phyloP scores from a whole-genome alignment of 1,284 basidiomycete genomes.

The Malassezia vespertilionis region DNA sequence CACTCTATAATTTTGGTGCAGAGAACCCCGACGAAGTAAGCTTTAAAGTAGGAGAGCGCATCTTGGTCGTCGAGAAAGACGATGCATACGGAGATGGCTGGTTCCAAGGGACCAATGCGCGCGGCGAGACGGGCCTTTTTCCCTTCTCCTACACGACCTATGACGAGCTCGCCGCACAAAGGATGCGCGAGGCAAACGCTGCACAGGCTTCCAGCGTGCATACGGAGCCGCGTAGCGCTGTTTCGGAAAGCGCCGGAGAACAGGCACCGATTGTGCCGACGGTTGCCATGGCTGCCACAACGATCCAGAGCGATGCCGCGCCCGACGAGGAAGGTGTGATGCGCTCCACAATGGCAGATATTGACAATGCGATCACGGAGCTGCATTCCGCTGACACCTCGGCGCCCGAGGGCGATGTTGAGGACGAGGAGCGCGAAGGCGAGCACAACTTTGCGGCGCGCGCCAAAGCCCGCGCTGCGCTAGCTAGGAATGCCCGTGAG shows the following conservation, averaged over 20 bases:
- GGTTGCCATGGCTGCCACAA: not conserved
- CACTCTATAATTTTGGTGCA: slow-evolving; percentile 71
- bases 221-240: not conserved
- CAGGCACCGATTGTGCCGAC: not conserved
- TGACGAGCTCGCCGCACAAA: slow-evolving; percentile 21
- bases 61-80: slow-evolving; percentile 83
- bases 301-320: not conserved
- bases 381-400: slow-evolving; percentile 21
- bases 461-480: slow-evolving; percentile 36
- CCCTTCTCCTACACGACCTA: slow-evolving; percentile 71
- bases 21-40: slow-evolving; percentile 88
- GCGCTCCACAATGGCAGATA: slow-evolving; percentile 45
- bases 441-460: slow-evolving; percentile 23
- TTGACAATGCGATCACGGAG: slow-evolving; percentile 43
- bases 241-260: not conserved
- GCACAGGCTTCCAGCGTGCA: no score
- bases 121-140: slow-evolving; percentile 76
- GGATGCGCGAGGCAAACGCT: slow-evolving; percentile 23
- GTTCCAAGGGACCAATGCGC: slow-evolving; percentile 80
- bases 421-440: slow-evolving; percentile 21
- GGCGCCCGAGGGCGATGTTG: slow-evolving; percentile 20
- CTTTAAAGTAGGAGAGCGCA: slow-evolving; percentile 73
- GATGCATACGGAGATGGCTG: slow-evolving; percentile 92
- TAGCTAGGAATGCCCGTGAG: slow-evolving; percentile 41
- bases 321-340: slow-evolving; percentile 24